phyloP scores from a whole-genome alignment of 805 yeast species.

The Teunomyces lycoperdinae region DNA sequence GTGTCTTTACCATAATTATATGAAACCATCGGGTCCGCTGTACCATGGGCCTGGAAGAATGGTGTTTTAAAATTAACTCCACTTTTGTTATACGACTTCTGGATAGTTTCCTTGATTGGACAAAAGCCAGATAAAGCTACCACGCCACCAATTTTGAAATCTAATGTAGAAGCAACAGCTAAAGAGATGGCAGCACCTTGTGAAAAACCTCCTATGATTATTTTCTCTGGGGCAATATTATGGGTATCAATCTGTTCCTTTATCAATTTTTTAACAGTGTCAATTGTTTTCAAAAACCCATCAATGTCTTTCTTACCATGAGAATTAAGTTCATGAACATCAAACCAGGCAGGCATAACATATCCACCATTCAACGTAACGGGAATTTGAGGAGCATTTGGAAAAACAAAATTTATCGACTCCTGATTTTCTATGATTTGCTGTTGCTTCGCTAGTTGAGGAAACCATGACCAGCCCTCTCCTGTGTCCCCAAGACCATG shows the following conservation, averaged over 20 bases:
- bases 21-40: conserved; percentile 63
- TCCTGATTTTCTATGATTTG: conserved; percentile 48
- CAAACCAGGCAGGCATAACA: conserved; percentile 85
- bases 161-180: conserved; percentile 53
- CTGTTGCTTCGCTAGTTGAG: conserved; percentile 52
- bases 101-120: conserved; percentile 27
- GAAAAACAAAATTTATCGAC: conserved; percentile 69
- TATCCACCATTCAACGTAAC: conserved; percentile 66
- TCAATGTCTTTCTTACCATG: conserved; percentile 46
- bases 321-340: conserved; percentile 53
- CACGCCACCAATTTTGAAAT: conserved; percentile 73
- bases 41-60: conserved; percentile 87
- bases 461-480: conserved; percentile 82
- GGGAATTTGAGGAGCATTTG: conserved; percentile 79
- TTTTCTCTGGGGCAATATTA: conserved; percentile 60
- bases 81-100: conserved; percentile 16
- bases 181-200: conserved; percentile 88
- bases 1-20: conserved; percentile 39
- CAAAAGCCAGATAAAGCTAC: conserved; percentile 76
- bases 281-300: conserved; percentile 54
- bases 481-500: conserved; percentile 96
- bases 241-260: conserved; percentile 48
- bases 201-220: conserved; percentile 91
- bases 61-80: conserved; percentile 61
- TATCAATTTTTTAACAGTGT: conserved; percentile 44